Evolutionary conservation across 2,329 filamentous ascomycete genomes (phyloP).

Genomic region (Colletotrichum horii): DNA sequence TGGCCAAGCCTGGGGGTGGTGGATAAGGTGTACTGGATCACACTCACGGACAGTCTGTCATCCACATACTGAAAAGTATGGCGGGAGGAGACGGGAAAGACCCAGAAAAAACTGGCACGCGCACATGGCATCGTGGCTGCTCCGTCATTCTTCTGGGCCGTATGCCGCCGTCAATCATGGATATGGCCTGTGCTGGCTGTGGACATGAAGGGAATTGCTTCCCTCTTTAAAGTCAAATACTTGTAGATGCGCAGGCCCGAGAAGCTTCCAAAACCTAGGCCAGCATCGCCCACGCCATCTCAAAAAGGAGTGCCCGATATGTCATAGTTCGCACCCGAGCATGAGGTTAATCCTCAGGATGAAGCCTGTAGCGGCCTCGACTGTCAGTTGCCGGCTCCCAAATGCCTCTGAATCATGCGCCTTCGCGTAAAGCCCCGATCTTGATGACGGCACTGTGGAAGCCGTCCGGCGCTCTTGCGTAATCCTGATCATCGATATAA

Average conservation of each 20-base stretch:
- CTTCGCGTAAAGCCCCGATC: not conserved
- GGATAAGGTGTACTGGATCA: not conserved
- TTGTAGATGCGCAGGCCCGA: not conserved
- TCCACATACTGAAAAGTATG: not conserved
- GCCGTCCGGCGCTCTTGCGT: not conserved
- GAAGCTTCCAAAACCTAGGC: not conserved
- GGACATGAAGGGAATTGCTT: not conserved
- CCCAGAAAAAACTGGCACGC: conserved; percentile 7
- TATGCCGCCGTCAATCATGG: not conserved
- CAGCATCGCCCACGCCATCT: not conserved
- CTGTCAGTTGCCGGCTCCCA: not conserved
- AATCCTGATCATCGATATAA: not conserved
- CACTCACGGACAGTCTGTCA: not conserved
- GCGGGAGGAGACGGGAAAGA: not conserved
- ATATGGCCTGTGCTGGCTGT: not conserved
- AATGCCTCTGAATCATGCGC: not conserved
- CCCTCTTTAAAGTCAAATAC: not conserved
- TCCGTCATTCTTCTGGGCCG: not conserved
- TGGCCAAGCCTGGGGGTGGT: conserved; percentile 6
- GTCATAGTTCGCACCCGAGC: not conserved
- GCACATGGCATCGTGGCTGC: conserved; percentile 10
- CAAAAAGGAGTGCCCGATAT: not conserved
- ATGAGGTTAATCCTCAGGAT: not conserved
- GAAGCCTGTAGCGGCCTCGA: not conserved
- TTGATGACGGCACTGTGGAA: not conserved